A percentile compares a stretch with the other conserved stretches of the same genome.
These are phyloP conservation scores for Sporobolomyces pararoseus DNA, from an alignment of 768 basidiomycete genomes.

Conservation along the genomic window DNA sequence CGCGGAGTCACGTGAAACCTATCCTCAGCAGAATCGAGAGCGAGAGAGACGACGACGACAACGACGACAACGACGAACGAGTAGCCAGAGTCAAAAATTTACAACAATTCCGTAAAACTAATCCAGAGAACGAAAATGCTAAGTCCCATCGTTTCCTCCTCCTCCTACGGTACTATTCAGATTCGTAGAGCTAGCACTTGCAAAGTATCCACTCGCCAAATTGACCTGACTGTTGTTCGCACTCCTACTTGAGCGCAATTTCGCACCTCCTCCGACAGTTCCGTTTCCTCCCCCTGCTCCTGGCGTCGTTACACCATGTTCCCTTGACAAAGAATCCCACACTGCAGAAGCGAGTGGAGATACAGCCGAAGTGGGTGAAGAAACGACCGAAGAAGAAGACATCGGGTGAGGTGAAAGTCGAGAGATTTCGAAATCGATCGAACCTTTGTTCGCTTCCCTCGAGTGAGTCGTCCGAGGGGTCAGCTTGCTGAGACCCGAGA, in stretches of 20 bases:
- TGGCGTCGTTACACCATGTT: slow-evolving; percentile 5
- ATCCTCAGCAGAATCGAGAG: too few relatives aligned
- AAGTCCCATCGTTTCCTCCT: not conserved
- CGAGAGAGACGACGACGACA: too few relatives aligned
- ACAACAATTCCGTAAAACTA: too few relatives aligned
- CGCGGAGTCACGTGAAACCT: too few relatives aligned
- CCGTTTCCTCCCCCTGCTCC: not conserved
- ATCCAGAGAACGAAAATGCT: not conserved
- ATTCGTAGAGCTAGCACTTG: slow-evolving; percentile 12
- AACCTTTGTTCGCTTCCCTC: slow-evolving; percentile 16
- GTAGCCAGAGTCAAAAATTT: too few relatives aligned
- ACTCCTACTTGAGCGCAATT: slow-evolving; percentile 29
- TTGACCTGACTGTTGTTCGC: slow-evolving; percentile 28
- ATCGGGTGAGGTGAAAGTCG: slow-evolving; percentile 3
- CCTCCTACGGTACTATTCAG: not conserved
- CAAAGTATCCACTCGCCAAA: slow-evolving; percentile 32
- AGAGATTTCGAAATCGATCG: slow-evolving; percentile 12
- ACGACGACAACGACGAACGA: too few relatives aligned
- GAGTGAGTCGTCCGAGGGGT: slow-evolving; percentile 13
- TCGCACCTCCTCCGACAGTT: too few relatives aligned
- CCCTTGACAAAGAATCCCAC: slow-evolving; percentile 20
- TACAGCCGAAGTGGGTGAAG: slow-evolving; percentile 18
- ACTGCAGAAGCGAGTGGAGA: slow-evolving; percentile 13
- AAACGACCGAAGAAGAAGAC: not conserved
- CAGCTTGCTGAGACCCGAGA: slow-evolving; percentile 5